Percentiles rank a stretch among this genome's conserved stretches.
Conservation (phyloP, 2,329 filamentous ascomycete species). For the Hymenoscyphus fraxineus region DNA sequence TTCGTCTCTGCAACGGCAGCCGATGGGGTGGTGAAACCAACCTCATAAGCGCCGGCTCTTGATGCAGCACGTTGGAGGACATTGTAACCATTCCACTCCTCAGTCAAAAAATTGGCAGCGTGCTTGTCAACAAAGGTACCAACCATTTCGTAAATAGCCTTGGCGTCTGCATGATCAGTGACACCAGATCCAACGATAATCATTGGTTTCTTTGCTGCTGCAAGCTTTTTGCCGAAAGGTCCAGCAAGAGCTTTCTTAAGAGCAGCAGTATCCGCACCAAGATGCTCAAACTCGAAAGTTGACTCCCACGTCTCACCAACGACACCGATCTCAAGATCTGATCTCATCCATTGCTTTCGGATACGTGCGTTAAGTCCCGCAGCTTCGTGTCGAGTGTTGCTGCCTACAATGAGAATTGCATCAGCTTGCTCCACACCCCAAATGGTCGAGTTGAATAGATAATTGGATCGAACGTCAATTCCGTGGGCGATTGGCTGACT, state of each 20-base stretch:
- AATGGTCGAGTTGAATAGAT: constrained; percentile 94
- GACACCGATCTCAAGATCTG: constrained; percentile 87
- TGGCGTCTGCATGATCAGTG: constrained; percentile 85
- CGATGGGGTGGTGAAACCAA: constrained; percentile 89
- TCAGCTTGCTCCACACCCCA: constrained; percentile 92
- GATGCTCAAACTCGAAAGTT: constrained; percentile 91
- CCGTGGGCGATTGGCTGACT: constrained; percentile 84
- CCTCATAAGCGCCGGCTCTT: constrained; percentile 87
- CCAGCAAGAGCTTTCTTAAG: constrained; percentile 84
- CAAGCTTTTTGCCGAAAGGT: constrained; percentile 88
- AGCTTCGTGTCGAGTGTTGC: constrained; percentile 92
- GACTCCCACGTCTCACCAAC: constrained; percentile 89
- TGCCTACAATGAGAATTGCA: constrained; percentile 85
- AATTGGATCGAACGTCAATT: constrained; percentile 89
- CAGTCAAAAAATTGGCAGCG: constrained; percentile 77
- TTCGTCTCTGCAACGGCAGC: constrained; percentile 75
- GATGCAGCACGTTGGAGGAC: constrained; percentile 92
- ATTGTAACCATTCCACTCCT: constrained; percentile 97
- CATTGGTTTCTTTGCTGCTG: constrained; percentile 86
- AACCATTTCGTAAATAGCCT: constrained; percentile 88
- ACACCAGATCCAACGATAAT: constrained; percentile 92
- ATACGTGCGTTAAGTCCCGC: constrained; percentile 95
- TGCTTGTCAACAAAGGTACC: constrained; percentile 93
- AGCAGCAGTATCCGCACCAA: constrained; percentile 73
- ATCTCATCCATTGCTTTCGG: constrained; percentile 94